These are phyloP conservation scores for Glomus cerebriforme DNA, from an alignment of 192 early-diverging fungal genomes.

Conservation along the genomic window DNA sequence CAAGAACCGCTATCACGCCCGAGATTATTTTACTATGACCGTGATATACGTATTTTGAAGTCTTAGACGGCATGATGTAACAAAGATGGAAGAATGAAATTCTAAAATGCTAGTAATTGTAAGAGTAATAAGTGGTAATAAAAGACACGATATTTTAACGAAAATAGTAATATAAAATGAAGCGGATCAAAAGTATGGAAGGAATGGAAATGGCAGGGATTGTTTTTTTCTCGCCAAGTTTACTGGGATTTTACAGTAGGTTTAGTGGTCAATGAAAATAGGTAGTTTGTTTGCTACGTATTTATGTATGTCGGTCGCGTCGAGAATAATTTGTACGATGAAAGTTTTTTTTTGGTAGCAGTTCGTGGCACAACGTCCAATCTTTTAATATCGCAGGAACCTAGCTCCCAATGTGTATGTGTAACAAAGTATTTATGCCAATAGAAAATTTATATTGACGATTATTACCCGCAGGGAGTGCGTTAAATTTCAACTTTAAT, in stretches of 20 bases:
- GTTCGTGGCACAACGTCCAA: background rate
- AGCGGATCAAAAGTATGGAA: constrained; percentile 5
- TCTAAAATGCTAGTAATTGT: constrained; percentile 2
- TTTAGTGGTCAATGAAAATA: background rate
- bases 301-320: constrained; percentile 18
- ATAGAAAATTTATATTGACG: background rate
- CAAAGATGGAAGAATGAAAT: constrained; percentile 15
- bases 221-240: background rate
- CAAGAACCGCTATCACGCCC: constrained; percentile 28
- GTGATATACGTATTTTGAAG: constrained; percentile 32
- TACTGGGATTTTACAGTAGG: background rate
- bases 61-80: constrained; percentile 26
- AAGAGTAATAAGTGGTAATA: background rate
- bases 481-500: background rate
- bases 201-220: constrained; percentile 21
- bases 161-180: background rate
- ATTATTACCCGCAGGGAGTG: background rate
- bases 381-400: background rate
- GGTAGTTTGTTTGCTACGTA: background rate
- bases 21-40: constrained; percentile 33
- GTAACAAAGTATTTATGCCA: background rate
- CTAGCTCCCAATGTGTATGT: background rate
- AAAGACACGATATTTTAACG: background rate
- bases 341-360: background rate
- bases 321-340: constrained; percentile 10